Evolutionary conservation across 2,329 filamentous ascomycete genomes (phyloP).

Genomic region (Cladorrhinum sp.): DNA sequence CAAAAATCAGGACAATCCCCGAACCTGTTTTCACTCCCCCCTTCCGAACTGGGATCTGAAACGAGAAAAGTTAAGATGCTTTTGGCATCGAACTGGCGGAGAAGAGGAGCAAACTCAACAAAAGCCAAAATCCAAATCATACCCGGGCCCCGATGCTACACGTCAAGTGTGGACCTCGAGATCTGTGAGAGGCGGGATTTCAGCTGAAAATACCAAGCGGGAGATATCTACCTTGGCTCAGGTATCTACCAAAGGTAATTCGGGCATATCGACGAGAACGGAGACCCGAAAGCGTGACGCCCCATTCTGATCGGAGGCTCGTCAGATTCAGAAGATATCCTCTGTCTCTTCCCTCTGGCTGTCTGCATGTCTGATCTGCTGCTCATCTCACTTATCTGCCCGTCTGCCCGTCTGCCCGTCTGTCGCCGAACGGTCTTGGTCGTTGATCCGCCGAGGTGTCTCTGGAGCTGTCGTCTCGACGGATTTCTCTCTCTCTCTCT

Average conservation of each 20-base stretch:
- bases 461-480: background rate
- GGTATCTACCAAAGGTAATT: background rate
- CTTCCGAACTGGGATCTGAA: background rate
- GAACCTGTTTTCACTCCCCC: background rate
- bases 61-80: background rate
- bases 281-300: background rate
- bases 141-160: background rate
- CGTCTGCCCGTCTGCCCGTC: background rate
- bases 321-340: background rate
- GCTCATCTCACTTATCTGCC: constrained; percentile 1
- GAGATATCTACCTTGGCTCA: background rate
- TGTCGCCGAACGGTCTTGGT: background rate
- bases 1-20: background rate
- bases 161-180: constrained; percentile 1
- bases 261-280: background rate
- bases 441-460: constrained; percentile 7
- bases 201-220: background rate
- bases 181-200: constrained; percentile 1
- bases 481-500: background rate
- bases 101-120: background rate
- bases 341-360: background rate
- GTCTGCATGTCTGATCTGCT: constrained; percentile 19
- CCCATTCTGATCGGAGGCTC: background rate
- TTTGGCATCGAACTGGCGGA: background rate
- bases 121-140: background rate